Base-by-base conservation (phyloP, 345 rosid genomes). In the Hibiscus trionum region DNA sequence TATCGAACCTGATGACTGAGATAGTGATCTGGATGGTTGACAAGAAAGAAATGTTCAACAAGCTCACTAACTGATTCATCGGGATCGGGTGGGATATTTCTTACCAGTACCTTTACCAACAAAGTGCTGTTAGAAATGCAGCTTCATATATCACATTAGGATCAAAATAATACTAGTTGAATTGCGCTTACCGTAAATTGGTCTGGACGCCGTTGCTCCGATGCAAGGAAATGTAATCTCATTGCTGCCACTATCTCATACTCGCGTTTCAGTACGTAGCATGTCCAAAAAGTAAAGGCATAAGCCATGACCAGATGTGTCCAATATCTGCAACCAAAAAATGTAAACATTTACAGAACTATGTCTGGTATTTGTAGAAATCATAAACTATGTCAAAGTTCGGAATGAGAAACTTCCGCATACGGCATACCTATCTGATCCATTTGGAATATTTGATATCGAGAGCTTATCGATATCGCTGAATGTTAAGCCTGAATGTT, bases 31-130 rank as follows among this genome's bases (percentile, higher is more conserved):
- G 98, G 91, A 84, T 91, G 98, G 75, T 94, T 94, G 80, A 94
- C 98, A 49, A 85, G 81, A 77, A 94, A 94, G 77, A 91, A 94
- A 75, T 94, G 98, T 59, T 91, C 97, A 60, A 91, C 93, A 44
- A 87, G 90, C 75, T 94, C 90, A 76, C 86, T 73, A 33, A 90
- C 81, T 1, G 98, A 86, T 85, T 94, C 98, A 77, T 94, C 91
- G 61, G 96, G 95, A 73, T 94, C 98, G 11, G 90, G 93, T 16
- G 98, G 97, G 64, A 91, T 88, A 73, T 94, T 94, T 77, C 89
- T 87, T 3, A 91, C 93, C 59, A 94, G 82, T 3, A 94, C 98
- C 97, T 94, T 73, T 4, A 50, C 55, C 55, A 50, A 50, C 55
- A 50, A 15, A 50, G 15, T 3, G 55, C 8, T 50, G 17, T 50